Conservation (phyloP, 1,139 yeast species). For the Tardiomyces depauwii region DNA sequence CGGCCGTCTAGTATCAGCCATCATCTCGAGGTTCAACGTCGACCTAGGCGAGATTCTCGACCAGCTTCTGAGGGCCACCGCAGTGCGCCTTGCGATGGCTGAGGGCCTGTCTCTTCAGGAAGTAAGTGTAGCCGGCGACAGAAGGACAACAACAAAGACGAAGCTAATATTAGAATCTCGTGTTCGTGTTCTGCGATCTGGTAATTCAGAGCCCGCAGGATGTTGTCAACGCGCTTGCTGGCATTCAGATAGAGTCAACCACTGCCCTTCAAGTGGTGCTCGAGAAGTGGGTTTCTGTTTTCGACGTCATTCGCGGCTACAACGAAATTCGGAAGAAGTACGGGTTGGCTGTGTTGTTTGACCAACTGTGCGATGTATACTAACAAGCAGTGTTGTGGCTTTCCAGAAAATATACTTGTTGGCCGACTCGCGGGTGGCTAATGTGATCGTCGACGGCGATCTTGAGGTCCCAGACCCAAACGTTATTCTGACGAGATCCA, state of each 20-base stretch:
- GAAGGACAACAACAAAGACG: not conserved
- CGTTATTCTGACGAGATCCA: conserved; percentile 72
- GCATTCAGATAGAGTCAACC: conserved; percentile 27
- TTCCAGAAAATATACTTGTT: conserved; percentile 52
- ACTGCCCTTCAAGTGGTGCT: conserved; percentile 39
- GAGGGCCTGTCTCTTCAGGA: conserved; percentile 59
- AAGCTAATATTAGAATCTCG: conserved; percentile 37
- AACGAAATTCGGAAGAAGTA: conserved; percentile 55
- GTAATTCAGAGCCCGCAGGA: conserved; percentile 49
- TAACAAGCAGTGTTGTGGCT: conserved; percentile 38
- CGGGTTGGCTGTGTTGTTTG: not conserved
- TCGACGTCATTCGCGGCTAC: conserved; percentile 71
- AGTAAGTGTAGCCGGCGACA: not conserved
- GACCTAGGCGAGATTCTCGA: conserved; percentile 42
- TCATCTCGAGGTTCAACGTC: conserved; percentile 47
- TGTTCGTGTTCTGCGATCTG: conserved; percentile 66
- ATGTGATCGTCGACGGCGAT: conserved; percentile 64
- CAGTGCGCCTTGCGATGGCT: conserved; percentile 51
- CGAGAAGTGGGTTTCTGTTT: conserved; percentile 74
- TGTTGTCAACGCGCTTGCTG: conserved; percentile 47
- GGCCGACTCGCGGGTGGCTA: conserved; percentile 41
- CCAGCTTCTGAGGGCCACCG: conserved; percentile 61
- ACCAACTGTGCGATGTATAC: not conserved
- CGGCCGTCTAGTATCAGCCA: conserved; percentile 29
- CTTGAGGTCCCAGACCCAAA: conserved; percentile 51